Conservation (phyloP, 2,329 filamentous ascomycete genomes). For the Penicillium aurantiogriseum region DNA sequence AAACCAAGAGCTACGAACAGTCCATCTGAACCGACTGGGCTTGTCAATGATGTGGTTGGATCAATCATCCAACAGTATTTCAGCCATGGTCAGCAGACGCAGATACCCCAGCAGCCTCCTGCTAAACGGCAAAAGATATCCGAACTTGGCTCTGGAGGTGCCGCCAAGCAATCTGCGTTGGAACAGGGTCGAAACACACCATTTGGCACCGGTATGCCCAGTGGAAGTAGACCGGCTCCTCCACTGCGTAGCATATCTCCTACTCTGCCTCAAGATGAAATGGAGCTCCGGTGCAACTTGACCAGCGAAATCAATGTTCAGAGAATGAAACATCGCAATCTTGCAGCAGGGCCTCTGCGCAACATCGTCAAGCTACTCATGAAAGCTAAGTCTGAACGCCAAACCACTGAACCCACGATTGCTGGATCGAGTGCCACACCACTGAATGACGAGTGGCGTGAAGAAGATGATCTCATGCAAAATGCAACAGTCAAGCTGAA, state of each 20-base stretch:
- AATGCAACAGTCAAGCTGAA: background rate
- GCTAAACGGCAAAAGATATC: background rate
- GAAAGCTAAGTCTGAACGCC: background rate
- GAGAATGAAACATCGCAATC: background rate
- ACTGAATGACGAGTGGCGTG: background rate
- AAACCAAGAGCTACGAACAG: background rate
- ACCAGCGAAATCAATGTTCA: slow-evolving; percentile 3
- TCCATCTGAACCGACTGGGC: background rate
- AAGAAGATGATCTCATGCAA: slow-evolving; percentile 2
- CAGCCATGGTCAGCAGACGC: background rate
- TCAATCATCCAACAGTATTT: background rate
- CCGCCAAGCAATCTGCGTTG: background rate
- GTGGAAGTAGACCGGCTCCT: background rate
- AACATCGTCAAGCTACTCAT: background rate
- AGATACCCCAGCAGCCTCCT: background rate
- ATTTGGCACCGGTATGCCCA: too few relatives aligned
- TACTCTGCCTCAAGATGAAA: background rate
- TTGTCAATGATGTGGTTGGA: background rate
- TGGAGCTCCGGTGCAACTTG: background rate
- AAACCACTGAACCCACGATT: background rate
- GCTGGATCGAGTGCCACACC: too few relatives aligned
- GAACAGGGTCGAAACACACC: background rate
- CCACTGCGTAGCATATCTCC: background rate
- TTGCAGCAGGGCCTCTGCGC: background rate
- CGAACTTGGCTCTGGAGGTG: background rate